A percentile compares a stretch with the other conserved stretches of the same genome.
These are phyloP conservation scores for Zygnema cylindricum DNA, from an alignment of 139 green algal genomes.

Conservation along the genomic window DNA sequence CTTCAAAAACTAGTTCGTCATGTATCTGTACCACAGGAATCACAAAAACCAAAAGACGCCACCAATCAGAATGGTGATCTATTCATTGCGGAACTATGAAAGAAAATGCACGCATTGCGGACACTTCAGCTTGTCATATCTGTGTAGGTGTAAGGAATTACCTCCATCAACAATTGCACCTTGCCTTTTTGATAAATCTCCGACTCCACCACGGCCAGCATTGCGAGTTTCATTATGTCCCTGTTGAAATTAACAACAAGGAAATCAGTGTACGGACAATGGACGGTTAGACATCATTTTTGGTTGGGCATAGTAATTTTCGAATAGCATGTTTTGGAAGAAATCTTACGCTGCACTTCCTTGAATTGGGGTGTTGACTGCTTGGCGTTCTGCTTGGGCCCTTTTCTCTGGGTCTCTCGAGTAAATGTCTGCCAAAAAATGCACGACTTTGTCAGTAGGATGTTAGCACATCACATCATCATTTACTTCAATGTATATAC, in stretches of 20 bases:
- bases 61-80: no score
- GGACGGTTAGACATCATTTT: not conserved
- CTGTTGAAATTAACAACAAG: not conserved
- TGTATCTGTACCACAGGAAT: not conserved
- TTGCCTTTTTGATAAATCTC: not conserved
- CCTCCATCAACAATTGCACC: not conserved
- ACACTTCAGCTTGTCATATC: no score
- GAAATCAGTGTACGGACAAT: no score
- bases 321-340: not conserved
- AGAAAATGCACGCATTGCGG: no score
- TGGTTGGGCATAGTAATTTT: not conserved
- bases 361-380: slow-evolving; percentile 33
- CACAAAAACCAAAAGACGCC: no score
- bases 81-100: no score
- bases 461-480: no score
- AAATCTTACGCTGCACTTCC: slow-evolving; percentile 19
- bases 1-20: slow-evolving; percentile 21
- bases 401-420: slow-evolving; percentile 8
- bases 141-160: no score
- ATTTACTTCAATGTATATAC: no score
- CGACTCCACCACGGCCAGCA: not conserved
- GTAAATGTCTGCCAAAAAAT: slow-evolving; percentile 35
- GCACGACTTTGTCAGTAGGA: no score
- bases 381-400: slow-evolving; percentile 34
- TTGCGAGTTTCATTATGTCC: not conserved